Percentiles rank a stretch among this genome's conserved stretches.
Conservation (phyloP, 257 asterid species). For the Vinca minor region DNA sequence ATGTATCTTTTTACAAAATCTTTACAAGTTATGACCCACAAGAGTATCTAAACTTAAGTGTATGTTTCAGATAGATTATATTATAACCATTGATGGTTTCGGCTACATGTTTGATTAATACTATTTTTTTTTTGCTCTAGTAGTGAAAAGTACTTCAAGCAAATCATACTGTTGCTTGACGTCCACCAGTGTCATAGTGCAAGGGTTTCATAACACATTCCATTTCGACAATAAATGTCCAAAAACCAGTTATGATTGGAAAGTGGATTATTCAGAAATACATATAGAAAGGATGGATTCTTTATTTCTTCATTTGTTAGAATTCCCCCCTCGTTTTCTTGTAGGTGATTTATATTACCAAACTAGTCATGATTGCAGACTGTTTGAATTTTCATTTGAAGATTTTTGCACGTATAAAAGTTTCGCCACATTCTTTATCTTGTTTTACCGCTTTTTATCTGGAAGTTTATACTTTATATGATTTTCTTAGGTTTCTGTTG, state of each 20-base stretch:
- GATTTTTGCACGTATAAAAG: neutral
- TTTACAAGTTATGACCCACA: neutral
- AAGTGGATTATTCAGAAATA: neutral
- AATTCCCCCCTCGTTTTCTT: neutral
- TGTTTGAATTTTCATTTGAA: neutral
- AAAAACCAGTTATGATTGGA: neutral
- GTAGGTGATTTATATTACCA: neutral
- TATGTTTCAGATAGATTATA: neutral
- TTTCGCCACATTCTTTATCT: neutral
- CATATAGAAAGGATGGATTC: neutral
- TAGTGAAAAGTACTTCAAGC: neutral
- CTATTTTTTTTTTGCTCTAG: too few relatives aligned
- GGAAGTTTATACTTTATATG: conserved; percentile 5
- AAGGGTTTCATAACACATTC: neutral
- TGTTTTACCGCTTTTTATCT: neutral
- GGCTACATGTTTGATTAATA: neutral
- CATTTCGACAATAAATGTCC: neutral
- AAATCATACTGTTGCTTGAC: neutral
- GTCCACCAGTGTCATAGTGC: neutral
- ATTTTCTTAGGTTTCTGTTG: conserved; percentile 68
- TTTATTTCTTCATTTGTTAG: neutral
- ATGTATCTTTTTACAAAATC: neutral
- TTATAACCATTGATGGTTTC: neutral
- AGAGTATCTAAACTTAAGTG: neutral
- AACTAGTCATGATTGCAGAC: neutral